phyloP scores from a whole-genome alignment of 2,329 filamentous ascomycete genomes.

The Diaporthe aspalathi region DNA sequence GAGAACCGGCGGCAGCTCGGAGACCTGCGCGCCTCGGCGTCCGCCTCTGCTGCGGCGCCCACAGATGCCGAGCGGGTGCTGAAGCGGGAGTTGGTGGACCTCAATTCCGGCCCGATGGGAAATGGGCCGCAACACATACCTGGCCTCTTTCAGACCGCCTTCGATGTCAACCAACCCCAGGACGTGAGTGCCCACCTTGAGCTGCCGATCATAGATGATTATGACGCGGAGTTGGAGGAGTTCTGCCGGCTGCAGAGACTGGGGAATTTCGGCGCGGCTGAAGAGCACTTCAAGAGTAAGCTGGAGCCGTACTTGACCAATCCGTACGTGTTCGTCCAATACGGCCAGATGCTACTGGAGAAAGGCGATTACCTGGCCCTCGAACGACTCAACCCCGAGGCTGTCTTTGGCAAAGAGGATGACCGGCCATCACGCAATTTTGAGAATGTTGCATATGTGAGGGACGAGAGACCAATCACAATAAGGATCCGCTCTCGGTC shows the following conservation, averaged over 20 bases:
- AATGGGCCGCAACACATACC: neutral
- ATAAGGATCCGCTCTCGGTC: neutral
- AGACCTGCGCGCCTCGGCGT: too few relatives aligned
- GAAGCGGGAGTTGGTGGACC: too few relatives aligned
- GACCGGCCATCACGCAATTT: neutral
- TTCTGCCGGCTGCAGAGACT: neutral
- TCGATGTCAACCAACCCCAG: constrained; percentile 8
- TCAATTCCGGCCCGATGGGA: too few relatives aligned
- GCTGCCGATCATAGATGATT: constrained; percentile 3
- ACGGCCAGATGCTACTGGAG: neutral
- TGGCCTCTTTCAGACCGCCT: constrained; percentile 7
- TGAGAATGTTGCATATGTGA: neutral
- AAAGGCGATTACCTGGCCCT: constrained; percentile 2
- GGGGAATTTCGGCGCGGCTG: neutral
- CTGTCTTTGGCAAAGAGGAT: neutral
- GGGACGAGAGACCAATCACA: neutral
- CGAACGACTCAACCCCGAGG: neutral
- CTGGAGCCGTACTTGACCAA: neutral
- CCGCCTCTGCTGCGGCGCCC: too few relatives aligned
- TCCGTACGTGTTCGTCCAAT: constrained; percentile 5
- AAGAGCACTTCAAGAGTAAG: neutral
- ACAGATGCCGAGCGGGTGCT: too few relatives aligned
- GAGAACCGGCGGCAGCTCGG: too few relatives aligned
- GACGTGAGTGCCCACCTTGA: constrained; percentile 4
- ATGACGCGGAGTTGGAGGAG: neutral